Base-by-base conservation (phyloP, 805 yeast genomes). In the Kodamaea jinghongensis region DNA sequence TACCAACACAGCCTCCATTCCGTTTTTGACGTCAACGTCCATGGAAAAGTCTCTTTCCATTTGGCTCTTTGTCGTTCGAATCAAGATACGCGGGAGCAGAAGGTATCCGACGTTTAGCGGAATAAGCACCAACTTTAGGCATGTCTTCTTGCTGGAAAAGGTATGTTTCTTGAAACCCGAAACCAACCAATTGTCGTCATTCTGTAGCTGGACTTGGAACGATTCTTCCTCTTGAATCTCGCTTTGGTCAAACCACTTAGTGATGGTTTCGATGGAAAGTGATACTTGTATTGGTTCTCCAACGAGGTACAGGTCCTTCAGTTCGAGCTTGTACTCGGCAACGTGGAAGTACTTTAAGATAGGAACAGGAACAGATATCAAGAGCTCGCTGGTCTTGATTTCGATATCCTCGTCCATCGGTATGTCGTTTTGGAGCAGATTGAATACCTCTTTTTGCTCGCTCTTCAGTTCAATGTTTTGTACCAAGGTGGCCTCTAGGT, bases 61-160 rank as follows among this genome's bases (percentile, higher is more conserved):
- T 17, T 52, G 51, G 1, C 37, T 33, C 6, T 34, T 23, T n/a
- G 49, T 36, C 26, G 56, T 48, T 47, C 57, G 60, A 6, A 71
- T 51, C 11, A 71, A 74, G 3, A 86, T 65, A 39, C 67, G 73
- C 0, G 97, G 97, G 26, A 86, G 65, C 2, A 70, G 60, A 7
- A 90, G 55, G 42, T 81, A 80, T 0, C 98, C 97, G 15, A 81
- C 78, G 44, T 77, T 82, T 38, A 88, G 57, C 1, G 98, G 97
- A 11, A 87, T 72, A 45, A 90, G 58, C 3, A 73, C 63, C 12
- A 89, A 42, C 12, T 70, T 58, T 27, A 69, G 43, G 2, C n/a
- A 7, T 6, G 27, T 31, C 6, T 47, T 44, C 7, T 59, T 65
- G 4, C 73, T 59, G 2, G 65, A 55, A 45, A 88, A 75, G 8